Percentiles rank a stretch among this genome's conserved stretches.
Conservation (phyloP, 148 eudicot species). For the Pharnaceum exiguum region DNA sequence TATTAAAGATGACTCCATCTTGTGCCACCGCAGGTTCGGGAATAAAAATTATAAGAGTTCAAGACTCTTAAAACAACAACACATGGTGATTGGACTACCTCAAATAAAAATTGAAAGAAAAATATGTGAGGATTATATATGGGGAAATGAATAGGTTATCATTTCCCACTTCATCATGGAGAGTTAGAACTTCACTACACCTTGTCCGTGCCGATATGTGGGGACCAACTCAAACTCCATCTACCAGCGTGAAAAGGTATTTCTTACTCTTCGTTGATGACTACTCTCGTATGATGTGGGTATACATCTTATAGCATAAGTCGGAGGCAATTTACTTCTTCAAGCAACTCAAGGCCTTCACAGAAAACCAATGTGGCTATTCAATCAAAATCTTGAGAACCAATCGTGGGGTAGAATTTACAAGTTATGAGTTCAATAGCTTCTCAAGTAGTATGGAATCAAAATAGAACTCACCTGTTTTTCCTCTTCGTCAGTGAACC, state of each 20-base stretch:
- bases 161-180: too few relatives aligned
- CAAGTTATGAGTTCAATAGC: background rate
- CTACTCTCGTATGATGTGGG: background rate
- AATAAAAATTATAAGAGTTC: background rate
- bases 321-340: background rate
- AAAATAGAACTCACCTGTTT: too few relatives aligned
- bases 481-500: background rate
- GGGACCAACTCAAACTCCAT: background rate
- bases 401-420: background rate
- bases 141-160: background rate
- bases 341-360: background rate
- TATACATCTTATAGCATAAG: background rate
- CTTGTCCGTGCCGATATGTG: background rate
- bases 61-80: background rate
- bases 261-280: slow-evolving; percentile 3
- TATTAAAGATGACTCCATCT: background rate
- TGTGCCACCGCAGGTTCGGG: background rate
- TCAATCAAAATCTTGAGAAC: background rate
- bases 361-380: background rate
- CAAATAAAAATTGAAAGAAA: too few relatives aligned
- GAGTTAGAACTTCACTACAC: too few relatives aligned
- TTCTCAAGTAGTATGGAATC: background rate
- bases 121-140: background rate
- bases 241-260: background rate
- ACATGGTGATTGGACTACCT: slow-evolving; percentile 5